phyloP scores from a whole-genome alignment of 495 filamentous ascomycete genomes.

The Aspergillus sclerotioniger region DNA sequence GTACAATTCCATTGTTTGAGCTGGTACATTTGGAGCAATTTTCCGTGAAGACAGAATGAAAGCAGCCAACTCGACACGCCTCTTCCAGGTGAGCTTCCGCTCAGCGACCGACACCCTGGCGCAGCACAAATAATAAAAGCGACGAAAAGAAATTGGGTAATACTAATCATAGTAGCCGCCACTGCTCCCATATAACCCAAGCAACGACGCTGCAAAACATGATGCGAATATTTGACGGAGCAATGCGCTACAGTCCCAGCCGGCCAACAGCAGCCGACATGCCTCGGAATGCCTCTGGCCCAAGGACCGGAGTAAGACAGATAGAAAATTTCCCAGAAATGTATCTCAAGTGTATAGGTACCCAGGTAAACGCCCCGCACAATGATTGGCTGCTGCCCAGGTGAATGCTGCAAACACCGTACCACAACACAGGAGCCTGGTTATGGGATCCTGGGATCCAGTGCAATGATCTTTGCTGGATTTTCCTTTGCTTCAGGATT shows the following conservation, averaged over 20 bases:
- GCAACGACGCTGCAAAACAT: not conserved
- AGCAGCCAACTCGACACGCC: slow-evolving; percentile 1
- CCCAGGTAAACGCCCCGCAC: slow-evolving; percentile 17
- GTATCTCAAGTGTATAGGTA: slow-evolving; percentile 16
- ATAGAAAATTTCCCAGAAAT: slow-evolving; percentile 12
- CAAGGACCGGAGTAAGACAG: slow-evolving; percentile 5
- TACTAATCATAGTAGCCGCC: not conserved
- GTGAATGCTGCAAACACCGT: slow-evolving; percentile 9
- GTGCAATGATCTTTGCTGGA: not conserved
- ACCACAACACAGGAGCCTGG: slow-evolving; percentile 8
- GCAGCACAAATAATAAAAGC: slow-evolving; percentile 1
- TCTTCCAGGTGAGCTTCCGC: slow-evolving; percentile 1
- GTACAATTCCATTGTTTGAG: slow-evolving; percentile 1
- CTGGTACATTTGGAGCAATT: slow-evolving; percentile 4
- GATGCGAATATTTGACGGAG: slow-evolving; percentile 9
- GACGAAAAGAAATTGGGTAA: slow-evolving; percentile 14
- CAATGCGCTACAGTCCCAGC: slow-evolving; percentile 10
- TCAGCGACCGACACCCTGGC: not conserved
- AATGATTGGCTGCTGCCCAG: slow-evolving; percentile 8
- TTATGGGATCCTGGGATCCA: slow-evolving; percentile 6
- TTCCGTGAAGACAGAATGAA: slow-evolving; percentile 6
- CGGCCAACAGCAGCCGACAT: slow-evolving; percentile 5
- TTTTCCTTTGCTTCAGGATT: not conserved
- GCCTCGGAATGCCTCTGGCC: slow-evolving; percentile 1
- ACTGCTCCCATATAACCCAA: slow-evolving; percentile 10